Evolutionary conservation across 768 basidiomycete genomes (phyloP), one percentile per base, ranked within the genome.

Genomic region (Coprinellus aureogranulatus): DNA sequence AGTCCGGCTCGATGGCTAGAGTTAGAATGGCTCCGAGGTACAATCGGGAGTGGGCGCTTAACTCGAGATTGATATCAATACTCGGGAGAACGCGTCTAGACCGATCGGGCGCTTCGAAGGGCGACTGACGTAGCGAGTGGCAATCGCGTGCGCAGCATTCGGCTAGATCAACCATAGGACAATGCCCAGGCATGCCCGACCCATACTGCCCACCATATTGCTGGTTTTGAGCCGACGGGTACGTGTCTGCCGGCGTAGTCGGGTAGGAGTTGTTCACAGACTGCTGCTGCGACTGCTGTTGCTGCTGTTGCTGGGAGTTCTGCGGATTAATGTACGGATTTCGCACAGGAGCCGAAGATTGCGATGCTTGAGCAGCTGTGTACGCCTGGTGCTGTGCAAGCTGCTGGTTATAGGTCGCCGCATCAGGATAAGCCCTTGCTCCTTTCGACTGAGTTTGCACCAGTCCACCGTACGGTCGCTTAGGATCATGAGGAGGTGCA

Each of bases 331-430:
- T 85, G 65, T 94, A 94, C 11, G 92, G 92, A 65, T 94, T 94
- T 34, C 91, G 81, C 70, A 83, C 88, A 16, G 83, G 81, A 63
- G 81, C 85, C 0, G 88, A 84, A 23, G 89, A 87, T 63, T 90
- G 88, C 3, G 85, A 80, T 1, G 85, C 85, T 0, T 83, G 84
- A 66, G 92, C 90, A 2, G 92, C 92, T 4, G 90, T 94, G 67
- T 92, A 94, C 9, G 87, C 88, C 71, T 99, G 96, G 65, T 98
- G 96, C 68, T 95, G 93, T 12, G 88, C 89, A 23, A 96, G 83
- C 65, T 96, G 96, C 60, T 96, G 94, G 62, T 94, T 94, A 76
- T 99, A 99, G 1, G 88, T 77, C 8, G 93, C 92, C 0, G 96
- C 94, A 68, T 98, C 95, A 64, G 89, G 89, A 67, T 89, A 96